These are phyloP conservation scores for Debaryomycetaceae sp. DNA, from an alignment of 1,139 yeast species.

Conservation along the genomic window DNA sequence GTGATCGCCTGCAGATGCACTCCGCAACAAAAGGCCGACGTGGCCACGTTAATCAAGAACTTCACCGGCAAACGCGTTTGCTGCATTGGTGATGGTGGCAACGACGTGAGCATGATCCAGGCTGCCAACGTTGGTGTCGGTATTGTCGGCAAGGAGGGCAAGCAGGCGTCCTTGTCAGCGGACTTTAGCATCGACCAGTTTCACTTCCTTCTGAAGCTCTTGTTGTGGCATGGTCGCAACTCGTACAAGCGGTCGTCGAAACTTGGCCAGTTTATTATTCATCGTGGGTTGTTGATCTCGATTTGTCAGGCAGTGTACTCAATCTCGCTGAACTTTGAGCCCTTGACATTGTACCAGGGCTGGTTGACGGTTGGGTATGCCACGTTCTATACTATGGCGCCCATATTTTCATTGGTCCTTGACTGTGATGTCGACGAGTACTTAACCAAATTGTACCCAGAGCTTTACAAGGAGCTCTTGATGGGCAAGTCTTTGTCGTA, in stretches of 20 bases:
- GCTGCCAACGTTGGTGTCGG: constrained; percentile 99
- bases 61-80: constrained; percentile 87
- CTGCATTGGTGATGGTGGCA: constrained; percentile 99
- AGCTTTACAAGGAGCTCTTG: constrained; percentile 86
- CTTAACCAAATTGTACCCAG: constrained; percentile 88
- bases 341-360: constrained; percentile 90
- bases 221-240: constrained; percentile 97
- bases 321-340: constrained; percentile 81
- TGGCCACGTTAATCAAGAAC: constrained; percentile 73
- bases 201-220: constrained; percentile 77
- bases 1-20: constrained; percentile 98
- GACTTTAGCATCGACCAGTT: constrained; percentile 94
- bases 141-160: constrained; percentile 97
- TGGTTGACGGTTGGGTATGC: constrained; percentile 99
- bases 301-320: constrained; percentile 97
- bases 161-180: constrained; percentile 95
- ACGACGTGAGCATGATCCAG: constrained; percentile 98
- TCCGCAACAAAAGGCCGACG: constrained; percentile 98
- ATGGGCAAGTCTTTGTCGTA: constrained; percentile 83
- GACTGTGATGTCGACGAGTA: constrained; percentile 92
- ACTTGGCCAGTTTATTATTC: constrained; percentile 91
- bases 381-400: constrained; percentile 96
- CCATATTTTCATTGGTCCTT: constrained; percentile 88
- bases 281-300: constrained; percentile 89
- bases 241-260: constrained; percentile 95